Evolutionary conservation across 768 basidiomycete species (phyloP).

Genomic region (Leccinum arenicola): DNA sequence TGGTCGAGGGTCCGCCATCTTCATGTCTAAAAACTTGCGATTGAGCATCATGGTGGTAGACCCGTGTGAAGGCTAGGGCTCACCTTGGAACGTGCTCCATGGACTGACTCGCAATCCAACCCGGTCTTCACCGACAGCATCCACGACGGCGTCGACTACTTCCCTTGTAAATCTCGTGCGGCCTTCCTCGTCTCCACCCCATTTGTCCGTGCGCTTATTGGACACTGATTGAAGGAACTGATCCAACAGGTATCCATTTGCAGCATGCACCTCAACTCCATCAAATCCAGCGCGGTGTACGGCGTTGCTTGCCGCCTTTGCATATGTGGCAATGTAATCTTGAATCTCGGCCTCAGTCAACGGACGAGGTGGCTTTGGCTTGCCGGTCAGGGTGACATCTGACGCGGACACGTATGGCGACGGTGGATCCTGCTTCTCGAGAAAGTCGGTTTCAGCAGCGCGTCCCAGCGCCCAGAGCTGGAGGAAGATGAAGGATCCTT

Average conservation of each 20-base stretch:
- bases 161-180: conserved; percentile 46
- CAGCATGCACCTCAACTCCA: conserved; percentile 41
- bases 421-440: conserved; percentile 35
- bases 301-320: conserved; percentile 32
- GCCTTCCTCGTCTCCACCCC: conserved; percentile 60
- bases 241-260: conserved; percentile 49
- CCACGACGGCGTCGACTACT: conserved; percentile 25
- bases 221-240: conserved; percentile 47
- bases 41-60: neutral
- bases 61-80: neutral
- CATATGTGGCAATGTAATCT: conserved; percentile 28
- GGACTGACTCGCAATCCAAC: neutral
- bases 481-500: neutral
- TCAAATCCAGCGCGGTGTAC: conserved; percentile 10
- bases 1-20: neutral
- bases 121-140: neutral
- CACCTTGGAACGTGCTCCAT: neutral
- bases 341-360: conserved; percentile 32
- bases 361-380: conserved; percentile 14
- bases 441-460: conserved; percentile 32
- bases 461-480: conserved; percentile 50
- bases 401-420: conserved; percentile 36
- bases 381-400: conserved; percentile 20
- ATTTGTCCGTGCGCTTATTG: neutral
- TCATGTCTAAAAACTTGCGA: neutral